phyloP scores from a whole-genome alignment of 2,329 filamentous ascomycete genomes.

The Epichloe baconii region DNA sequence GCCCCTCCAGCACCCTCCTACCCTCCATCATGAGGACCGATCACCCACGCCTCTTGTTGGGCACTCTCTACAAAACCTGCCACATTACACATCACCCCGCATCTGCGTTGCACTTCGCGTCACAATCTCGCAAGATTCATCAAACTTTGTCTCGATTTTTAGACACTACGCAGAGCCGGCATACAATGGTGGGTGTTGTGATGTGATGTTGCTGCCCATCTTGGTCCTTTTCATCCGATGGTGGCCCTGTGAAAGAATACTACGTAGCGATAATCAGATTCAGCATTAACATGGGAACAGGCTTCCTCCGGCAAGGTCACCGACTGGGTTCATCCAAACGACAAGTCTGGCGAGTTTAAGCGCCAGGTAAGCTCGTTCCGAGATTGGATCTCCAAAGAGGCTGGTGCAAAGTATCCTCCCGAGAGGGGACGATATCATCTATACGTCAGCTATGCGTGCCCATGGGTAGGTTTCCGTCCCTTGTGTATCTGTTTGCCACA shows the following conservation, averaged over 20 bases:
- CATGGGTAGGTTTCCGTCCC: constrained; percentile 47
- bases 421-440: constrained; percentile 90
- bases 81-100: not conserved
- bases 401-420: constrained; percentile 62
- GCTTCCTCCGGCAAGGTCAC: constrained; percentile 35
- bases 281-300: not conserved
- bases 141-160: not conserved
- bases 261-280: no score
- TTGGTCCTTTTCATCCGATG: not conserved
- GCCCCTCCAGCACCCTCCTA: no score
- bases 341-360: constrained; percentile 86
- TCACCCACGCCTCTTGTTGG: no score
- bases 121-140: not conserved
- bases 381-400: constrained; percentile 60
- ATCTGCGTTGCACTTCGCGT: not conserved
- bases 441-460: constrained; percentile 88
- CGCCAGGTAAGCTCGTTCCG: constrained; percentile 74
- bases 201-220: not conserved
- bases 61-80: no score
- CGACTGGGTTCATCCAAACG: constrained; percentile 67
- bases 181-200: not conserved
- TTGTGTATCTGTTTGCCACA: not conserved
- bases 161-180: not conserved
- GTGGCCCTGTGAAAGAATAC: not conserved
- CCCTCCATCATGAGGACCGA: no score